phyloP scores from a whole-genome alignment of 2,329 filamentous ascomycete species.

The Beauveria rudraprayagi region DNA sequence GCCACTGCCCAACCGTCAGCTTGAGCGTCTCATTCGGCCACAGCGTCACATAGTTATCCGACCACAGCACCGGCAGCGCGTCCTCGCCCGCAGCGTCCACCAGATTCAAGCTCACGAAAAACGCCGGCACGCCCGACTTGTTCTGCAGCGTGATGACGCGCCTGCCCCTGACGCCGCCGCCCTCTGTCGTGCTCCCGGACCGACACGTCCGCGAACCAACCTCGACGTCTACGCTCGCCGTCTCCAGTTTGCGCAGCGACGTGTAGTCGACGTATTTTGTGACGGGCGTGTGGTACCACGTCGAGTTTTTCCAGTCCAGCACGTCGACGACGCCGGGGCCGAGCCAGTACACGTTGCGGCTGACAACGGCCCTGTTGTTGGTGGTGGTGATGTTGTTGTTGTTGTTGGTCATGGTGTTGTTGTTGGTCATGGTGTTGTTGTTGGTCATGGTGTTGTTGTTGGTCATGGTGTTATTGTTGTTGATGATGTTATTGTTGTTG shows the following conservation, averaged over 20 bases:
- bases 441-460: too few relatives aligned
- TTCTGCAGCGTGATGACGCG: slow-evolving; percentile 44
- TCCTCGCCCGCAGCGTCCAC: slow-evolving; percentile 36
- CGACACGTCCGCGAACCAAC: slow-evolving; percentile 3
- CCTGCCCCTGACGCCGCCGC: neutral
- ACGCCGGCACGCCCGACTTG: slow-evolving; percentile 41
- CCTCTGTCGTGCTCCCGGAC: slow-evolving; percentile 12
- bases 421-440: too few relatives aligned
- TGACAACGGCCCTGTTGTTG: slow-evolving; percentile 26
- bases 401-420: too few relatives aligned
- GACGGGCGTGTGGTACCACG: slow-evolving; percentile 49
- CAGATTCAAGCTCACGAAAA: slow-evolving; percentile 47
- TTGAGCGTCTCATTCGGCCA: slow-evolving; percentile 45
- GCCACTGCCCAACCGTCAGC: slow-evolving; percentile 15
- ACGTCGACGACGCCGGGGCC: slow-evolving; percentile 33
- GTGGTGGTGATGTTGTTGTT: neutral
- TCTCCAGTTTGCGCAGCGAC: slow-evolving; percentile 30
- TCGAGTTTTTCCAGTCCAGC: slow-evolving; percentile 47
- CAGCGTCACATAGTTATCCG: slow-evolving; percentile 55
- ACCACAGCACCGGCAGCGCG: slow-evolving; percentile 46
- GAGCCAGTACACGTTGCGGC: slow-evolving; percentile 55
- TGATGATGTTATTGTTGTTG: neutral
- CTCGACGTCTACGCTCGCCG: slow-evolving; percentile 29
- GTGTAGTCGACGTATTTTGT: slow-evolving; percentile 25
- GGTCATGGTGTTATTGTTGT: neutral